Evolutionary conservation across 2,329 filamentous ascomycete genomes (phyloP).

Genomic region (Pyrenophora seminiperda): DNA sequence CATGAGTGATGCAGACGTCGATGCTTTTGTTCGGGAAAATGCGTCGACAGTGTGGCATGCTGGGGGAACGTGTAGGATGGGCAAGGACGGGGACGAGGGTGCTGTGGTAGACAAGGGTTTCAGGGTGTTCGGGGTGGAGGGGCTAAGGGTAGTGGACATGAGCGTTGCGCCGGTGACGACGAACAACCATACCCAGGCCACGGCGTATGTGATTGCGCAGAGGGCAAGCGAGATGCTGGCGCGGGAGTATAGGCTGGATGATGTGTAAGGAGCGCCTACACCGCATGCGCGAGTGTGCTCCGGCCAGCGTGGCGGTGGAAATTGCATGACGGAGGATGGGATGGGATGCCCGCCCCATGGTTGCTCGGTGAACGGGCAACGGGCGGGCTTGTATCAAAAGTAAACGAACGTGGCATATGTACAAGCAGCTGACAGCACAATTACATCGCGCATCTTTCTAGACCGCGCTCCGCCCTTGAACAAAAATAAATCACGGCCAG

Average conservation of each 20-base stretch:
- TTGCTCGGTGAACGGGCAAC: constrained; percentile 26
- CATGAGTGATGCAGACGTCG: constrained; percentile 59
- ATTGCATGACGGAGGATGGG: constrained; percentile 9
- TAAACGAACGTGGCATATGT: constrained; percentile 5
- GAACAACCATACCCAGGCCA: constrained; percentile 45
- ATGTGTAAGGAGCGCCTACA: neutral
- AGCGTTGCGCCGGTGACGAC: constrained; percentile 42
- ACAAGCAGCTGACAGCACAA: constrained; percentile 2
- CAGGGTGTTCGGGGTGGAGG: constrained; percentile 46
- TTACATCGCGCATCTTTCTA: neutral
- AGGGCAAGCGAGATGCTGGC: constrained; percentile 43
- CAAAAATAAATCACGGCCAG: neutral
- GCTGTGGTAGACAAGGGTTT: constrained; percentile 48
- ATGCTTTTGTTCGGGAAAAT: constrained; percentile 37
- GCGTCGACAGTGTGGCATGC: constrained; percentile 46
- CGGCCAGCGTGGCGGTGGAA: constrained; percentile 4
- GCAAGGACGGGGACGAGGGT: constrained; percentile 36
- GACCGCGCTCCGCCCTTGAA: neutral
- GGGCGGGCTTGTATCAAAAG: neutral
- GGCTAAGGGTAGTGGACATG: constrained; percentile 49
- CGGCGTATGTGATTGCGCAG: constrained; percentile 44
- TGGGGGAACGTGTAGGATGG: constrained; percentile 48
- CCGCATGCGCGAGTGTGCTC: neutral
- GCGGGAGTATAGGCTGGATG: constrained; percentile 33
- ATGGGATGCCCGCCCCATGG: constrained; percentile 2